Evolutionary conservation across 176 grass and related monocot genomes (phyloP).

Genomic region (Urochloa ruziziensis): DNA sequence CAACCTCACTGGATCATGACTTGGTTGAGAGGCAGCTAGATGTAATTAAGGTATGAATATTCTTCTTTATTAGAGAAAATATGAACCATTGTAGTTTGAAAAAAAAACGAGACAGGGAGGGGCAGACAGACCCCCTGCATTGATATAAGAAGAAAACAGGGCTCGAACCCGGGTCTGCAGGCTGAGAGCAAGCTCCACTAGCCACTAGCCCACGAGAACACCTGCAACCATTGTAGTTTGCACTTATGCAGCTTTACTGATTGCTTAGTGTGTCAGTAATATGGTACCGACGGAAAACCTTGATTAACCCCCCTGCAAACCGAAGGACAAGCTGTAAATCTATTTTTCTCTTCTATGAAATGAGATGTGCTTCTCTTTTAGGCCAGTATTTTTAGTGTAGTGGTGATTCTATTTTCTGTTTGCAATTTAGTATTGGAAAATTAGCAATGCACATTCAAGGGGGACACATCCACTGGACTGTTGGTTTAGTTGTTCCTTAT

Average conservation of each 20-base stretch:
- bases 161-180: too few relatives aligned
- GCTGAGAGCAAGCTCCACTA: too few relatives aligned
- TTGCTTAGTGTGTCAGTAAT: background rate
- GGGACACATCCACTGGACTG: background rate
- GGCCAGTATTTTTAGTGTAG: background rate
- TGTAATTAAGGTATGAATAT: constrained; percentile 79
- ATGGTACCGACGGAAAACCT: background rate
- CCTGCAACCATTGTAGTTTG: too few relatives aligned
- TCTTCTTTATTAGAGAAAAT: background rate
- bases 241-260: background rate
- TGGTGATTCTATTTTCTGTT: background rate
- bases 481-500: background rate
- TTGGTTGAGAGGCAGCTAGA: constrained; percentile 93
- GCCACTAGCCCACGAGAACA: too few relatives aligned
- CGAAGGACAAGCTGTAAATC: background rate
- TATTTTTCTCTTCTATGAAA: background rate
- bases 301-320: background rate
- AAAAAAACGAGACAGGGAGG: too few relatives aligned
- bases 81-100: too few relatives aligned
- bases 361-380: background rate
- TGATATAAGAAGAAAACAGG: too few relatives aligned
- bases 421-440: background rate
- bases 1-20: constrained; percentile 75
- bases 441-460: background rate
- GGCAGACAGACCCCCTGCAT: too few relatives aligned